A percentile compares a stretch with the other conserved stretches of the same genome.
Evolutionary conservation across 805 yeast genomes (phyloP).

Genomic region (Yueomyces sinensis): DNA sequence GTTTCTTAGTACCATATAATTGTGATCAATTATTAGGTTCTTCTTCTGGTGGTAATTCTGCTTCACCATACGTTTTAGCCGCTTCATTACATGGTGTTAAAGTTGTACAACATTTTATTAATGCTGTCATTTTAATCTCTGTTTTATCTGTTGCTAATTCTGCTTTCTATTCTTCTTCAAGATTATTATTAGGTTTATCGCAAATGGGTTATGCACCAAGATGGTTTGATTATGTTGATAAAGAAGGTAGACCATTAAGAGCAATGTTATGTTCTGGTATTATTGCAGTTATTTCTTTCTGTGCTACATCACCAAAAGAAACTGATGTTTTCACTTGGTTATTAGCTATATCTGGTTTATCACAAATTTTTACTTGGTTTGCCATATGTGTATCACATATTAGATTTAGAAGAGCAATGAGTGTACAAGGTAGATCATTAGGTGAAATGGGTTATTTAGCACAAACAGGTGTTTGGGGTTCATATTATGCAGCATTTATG

Average conservation of each 20-base stretch:
- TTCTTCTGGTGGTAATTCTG: constrained; percentile 34
- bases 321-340: constrained; percentile 53
- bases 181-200: constrained; percentile 42
- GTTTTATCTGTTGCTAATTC: constrained; percentile 48
- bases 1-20: constrained; percentile 48
- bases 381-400: constrained; percentile 43
- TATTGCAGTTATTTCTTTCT: constrained; percentile 50
- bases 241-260: constrained; percentile 50
- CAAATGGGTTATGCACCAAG: constrained; percentile 51
- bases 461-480: constrained; percentile 39
- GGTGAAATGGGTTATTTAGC: constrained; percentile 42
- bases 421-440: constrained; percentile 36
- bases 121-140: constrained; percentile 51
- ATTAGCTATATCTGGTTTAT: constrained; percentile 46
- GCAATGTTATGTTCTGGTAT: constrained; percentile 37
- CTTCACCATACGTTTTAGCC: constrained; percentile 71
- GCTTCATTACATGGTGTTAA: constrained; percentile 40
- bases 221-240: constrained; percentile 43
- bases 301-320: constrained; percentile 48
- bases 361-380: constrained; percentile 52
- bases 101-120: constrained; percentile 48
- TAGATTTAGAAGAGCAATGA: constrained; percentile 46
- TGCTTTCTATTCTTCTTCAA: constrained; percentile 34
- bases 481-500: constrained; percentile 37
- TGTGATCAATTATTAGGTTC: constrained; percentile 37